A percentile compares a stretch with the other conserved stretches of the same genome.
Evolutionary conservation across 805 yeast species (phyloP).

Genomic region (Candida tibetensis): DNA sequence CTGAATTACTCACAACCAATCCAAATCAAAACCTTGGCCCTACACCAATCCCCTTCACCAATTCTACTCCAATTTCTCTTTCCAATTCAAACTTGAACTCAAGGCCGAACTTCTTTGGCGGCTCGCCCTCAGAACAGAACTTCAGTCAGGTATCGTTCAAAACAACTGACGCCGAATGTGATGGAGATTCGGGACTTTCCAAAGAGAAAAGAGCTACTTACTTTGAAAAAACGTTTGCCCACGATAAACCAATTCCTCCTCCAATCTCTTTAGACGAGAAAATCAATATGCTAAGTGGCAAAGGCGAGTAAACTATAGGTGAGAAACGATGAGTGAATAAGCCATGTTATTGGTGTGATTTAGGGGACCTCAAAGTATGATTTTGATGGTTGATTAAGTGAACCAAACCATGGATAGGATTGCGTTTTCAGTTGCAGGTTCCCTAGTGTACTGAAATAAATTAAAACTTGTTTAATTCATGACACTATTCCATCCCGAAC

Average conservation of each 20-base stretch:
- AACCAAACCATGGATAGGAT: no score
- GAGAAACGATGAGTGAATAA: no score
- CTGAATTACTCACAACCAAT: not conserved
- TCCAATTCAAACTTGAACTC: no score
- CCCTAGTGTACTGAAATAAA: no score
- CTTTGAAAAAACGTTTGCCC: slow-evolving; percentile 11
- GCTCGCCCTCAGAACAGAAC: slow-evolving; percentile 2
- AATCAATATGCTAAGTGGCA: slow-evolving; percentile 34
- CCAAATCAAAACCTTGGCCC: not conserved
- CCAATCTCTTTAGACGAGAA: slow-evolving; percentile 46
- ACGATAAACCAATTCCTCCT: slow-evolving; percentile 18
- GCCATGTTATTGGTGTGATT: no score
- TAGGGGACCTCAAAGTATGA: no score
- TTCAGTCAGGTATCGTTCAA: slow-evolving; percentile 16
- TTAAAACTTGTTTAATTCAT: no score
- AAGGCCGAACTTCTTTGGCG: slow-evolving; percentile 5
- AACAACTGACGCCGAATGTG: slow-evolving; percentile 28
- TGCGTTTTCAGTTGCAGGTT: no score
- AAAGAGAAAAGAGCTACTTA: slow-evolving; percentile 15
- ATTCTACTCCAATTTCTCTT: not conserved
- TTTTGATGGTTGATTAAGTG: no score
- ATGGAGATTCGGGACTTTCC: slow-evolving; percentile 20
- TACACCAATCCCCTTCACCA: not conserved
- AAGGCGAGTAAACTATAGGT: no score
- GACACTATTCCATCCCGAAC: no score